Evolutionary conservation across 2,329 filamentous ascomycete species (phyloP).

Genomic region (Pleoardoris graminearum): DNA sequence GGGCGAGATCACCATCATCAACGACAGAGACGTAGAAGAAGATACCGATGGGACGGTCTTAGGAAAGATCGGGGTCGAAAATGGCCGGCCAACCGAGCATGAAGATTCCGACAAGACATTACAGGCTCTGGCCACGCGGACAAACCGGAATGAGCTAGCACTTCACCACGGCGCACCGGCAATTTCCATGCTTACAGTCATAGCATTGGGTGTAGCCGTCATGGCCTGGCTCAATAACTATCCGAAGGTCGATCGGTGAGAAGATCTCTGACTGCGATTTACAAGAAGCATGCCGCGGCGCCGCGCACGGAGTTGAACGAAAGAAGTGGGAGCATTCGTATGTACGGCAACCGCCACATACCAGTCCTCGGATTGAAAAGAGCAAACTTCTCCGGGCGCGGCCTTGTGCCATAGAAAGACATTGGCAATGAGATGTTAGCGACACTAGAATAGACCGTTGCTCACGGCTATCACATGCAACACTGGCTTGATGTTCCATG

Average conservation of each 20-base stretch:
- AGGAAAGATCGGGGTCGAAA: constrained; percentile 29
- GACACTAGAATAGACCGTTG: not conserved
- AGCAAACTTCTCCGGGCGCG: not conserved
- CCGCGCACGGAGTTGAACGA: not conserved
- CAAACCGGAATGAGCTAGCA: constrained; percentile 31
- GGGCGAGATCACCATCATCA: constrained; percentile 44
- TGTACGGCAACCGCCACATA: not conserved
- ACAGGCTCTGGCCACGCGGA: constrained; percentile 31
- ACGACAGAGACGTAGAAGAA: constrained; percentile 34
- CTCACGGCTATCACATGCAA: not conserved
- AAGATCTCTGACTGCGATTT: not conserved
- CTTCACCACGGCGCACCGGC: constrained; percentile 44
- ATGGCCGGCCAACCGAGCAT: constrained; percentile 34
- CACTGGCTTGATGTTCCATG: not conserved
- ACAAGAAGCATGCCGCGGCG: constrained; percentile 1
- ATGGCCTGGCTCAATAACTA: constrained; percentile 50
- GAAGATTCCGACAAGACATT: constrained; percentile 25
- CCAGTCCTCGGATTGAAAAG: not conserved
- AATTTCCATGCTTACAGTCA: constrained; percentile 45
- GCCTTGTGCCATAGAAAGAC: not conserved
- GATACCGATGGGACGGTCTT: constrained; percentile 26
- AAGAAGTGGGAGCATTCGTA: not conserved
- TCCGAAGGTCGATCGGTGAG: constrained; percentile 52
- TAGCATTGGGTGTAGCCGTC: constrained; percentile 46
- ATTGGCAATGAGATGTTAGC: not conserved